A percentile compares a stretch with the other conserved stretches of the same genome.
Evolutionary conservation across 345 rosid species (phyloP).

Genomic region (Acer yangbiense): DNA sequence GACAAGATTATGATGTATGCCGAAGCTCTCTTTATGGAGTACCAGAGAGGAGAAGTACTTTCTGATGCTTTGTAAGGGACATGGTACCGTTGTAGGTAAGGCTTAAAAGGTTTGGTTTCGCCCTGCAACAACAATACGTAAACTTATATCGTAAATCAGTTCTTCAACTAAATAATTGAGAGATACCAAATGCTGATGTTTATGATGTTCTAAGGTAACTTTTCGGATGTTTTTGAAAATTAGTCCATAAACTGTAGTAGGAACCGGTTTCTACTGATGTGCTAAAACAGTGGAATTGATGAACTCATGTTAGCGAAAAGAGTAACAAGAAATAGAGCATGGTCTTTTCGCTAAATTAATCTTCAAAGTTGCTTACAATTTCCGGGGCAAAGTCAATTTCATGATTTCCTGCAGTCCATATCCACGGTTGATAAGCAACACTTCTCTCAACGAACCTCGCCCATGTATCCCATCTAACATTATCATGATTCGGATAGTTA

Average conservation of each 20-base stretch:
- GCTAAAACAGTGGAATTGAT: background rate
- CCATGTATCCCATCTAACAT: conserved; percentile 89
- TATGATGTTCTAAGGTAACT: no score
- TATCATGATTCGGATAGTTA: conserved; percentile 63
- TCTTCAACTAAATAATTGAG: background rate
- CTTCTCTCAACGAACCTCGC: conserved; percentile 87
- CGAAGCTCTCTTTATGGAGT: conserved; percentile 93
- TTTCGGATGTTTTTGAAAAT: no score
- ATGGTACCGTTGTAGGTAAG: conserved; percentile 66
- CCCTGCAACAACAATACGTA: conserved; percentile 51
- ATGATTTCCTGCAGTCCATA: conserved; percentile 92
- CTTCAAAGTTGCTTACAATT: conserved; percentile 40
- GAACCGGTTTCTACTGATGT: no score
- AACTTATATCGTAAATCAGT: background rate
- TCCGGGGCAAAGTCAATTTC: conserved; percentile 82
- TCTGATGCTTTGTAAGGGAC: conserved; percentile 68
- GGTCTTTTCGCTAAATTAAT: no score
- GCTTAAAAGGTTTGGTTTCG: conserved; percentile 80
- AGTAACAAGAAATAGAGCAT: background rate
- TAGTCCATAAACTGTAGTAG: no score
- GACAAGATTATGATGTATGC: conserved; percentile 79
- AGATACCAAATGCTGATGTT: background rate
- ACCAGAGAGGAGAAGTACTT: conserved; percentile 85
- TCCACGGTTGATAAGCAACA: conserved; percentile 94
- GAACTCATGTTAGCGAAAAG: background rate